Evolutionary conservation across 1,284 basidiomycete genomes (phyloP).

Genomic region (Cutaneotrichosporon sp.): DNA sequence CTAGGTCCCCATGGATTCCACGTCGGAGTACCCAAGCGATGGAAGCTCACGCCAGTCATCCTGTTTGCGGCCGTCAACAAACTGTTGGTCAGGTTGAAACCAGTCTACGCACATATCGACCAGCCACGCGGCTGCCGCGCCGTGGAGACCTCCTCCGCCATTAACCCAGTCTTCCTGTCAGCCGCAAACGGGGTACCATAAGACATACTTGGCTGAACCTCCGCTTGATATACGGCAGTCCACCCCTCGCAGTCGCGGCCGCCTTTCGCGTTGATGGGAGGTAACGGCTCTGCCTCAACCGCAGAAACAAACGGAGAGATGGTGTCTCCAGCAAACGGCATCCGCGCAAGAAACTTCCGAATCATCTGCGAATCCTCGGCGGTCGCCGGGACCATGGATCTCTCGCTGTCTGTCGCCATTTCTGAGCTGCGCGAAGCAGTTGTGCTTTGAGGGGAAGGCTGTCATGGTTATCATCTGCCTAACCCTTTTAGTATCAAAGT

Average conservation of each 20-base stretch:
- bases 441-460: too few relatives aligned
- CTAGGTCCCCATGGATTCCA: constrained; percentile 31
- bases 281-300: constrained; percentile 6
- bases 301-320: constrained; percentile 3
- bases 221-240: constrained; percentile 7
- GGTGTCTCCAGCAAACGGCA: constrained; percentile 9
- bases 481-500: too few relatives aligned
- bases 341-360: not conserved
- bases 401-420: not conserved
- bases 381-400: constrained; percentile 6
- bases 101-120: constrained; percentile 29
- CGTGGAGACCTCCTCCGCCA: constrained; percentile 27
- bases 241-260: constrained; percentile 11
- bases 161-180: constrained; percentile 30
- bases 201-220: constrained; percentile 6
- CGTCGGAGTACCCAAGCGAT: constrained; percentile 16
- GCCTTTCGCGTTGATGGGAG: constrained; percentile 6
- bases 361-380: constrained; percentile 4
- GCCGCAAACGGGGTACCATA: too few relatives aligned
- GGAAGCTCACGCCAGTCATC: constrained; percentile 4
- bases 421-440: too few relatives aligned
- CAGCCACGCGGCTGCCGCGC: constrained; percentile 33
- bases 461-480: too few relatives aligned
- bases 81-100: not conserved
- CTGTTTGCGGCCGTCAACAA: too few relatives aligned